Evolutionary conservation across 805 yeast species (phyloP).

Genomic region (Zygosaccharomyces siamensis): DNA sequence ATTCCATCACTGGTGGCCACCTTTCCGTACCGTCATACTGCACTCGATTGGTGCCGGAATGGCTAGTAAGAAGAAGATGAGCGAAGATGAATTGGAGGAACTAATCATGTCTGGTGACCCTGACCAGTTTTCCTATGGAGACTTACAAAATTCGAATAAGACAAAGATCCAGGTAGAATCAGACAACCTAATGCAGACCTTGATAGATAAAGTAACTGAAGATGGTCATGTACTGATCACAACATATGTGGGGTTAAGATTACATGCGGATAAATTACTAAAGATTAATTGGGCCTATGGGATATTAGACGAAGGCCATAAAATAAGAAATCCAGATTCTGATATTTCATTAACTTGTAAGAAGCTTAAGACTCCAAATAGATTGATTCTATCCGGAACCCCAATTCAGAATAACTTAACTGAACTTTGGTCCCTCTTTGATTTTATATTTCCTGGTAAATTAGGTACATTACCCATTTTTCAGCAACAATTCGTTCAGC

Average conservation of each 20-base stretch:
- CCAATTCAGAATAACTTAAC: constrained; percentile 92
- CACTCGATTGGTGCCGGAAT: constrained; percentile 93
- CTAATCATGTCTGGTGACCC: constrained; percentile 37
- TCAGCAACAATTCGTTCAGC: constrained; percentile 85
- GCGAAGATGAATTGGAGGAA: constrained; percentile 50
- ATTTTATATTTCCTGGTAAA: constrained; percentile 91
- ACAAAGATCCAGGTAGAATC: constrained; percentile 30
- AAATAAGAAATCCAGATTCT: constrained; percentile 90
- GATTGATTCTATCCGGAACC: constrained; percentile 89
- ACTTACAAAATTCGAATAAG: constrained; percentile 27
- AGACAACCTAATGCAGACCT: constrained; percentile 28
- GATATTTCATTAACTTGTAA: constrained; percentile 83
- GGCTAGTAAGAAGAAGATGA: constrained; percentile 36
- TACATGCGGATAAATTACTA: constrained; percentile 59
- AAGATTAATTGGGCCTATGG: constrained; percentile 83
- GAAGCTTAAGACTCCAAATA: constrained; percentile 73
- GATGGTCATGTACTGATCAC: constrained; percentile 85
- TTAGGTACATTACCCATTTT: constrained; percentile 93
- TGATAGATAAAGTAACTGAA: constrained; percentile 48
- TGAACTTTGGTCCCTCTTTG: constrained; percentile 93
- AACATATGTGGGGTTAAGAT: constrained; percentile 80
- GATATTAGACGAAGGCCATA: constrained; percentile 93
- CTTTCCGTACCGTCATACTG: constrained; percentile 74
- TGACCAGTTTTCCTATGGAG: constrained; percentile 43
- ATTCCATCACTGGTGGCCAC: constrained; percentile 97